phyloP scores from a whole-genome alignment of 768 basidiomycete genomes.

The Exidia glandulosa region DNA sequence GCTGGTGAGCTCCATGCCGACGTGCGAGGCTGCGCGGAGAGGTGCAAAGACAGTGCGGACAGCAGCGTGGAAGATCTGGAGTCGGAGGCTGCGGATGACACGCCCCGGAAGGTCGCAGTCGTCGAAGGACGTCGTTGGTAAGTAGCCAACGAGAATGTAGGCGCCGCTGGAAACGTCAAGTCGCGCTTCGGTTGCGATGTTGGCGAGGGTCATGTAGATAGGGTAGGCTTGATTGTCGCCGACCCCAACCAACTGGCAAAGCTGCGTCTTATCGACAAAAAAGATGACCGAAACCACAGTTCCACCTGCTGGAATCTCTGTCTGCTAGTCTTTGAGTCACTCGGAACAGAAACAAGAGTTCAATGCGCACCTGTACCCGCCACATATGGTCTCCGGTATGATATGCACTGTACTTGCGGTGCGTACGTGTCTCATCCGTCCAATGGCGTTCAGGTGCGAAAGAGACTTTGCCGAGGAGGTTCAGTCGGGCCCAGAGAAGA shows the following conservation, averaged over 20 bases:
- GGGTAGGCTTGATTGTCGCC: slow-evolving; percentile 7
- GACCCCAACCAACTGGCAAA: not conserved
- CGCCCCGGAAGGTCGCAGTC: not conserved
- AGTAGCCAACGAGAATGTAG: not conserved
- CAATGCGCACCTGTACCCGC: not conserved
- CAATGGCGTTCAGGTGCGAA: not conserved
- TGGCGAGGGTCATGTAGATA: slow-evolving; percentile 11
- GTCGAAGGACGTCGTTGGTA: not conserved
- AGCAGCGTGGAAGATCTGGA: not conserved
- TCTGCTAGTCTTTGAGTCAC: not conserved
- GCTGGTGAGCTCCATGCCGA: not conserved
- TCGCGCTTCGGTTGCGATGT: not conserved
- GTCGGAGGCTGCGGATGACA: not conserved
- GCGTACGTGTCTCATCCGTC: not conserved
- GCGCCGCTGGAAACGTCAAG: not conserved
- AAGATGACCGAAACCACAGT: not conserved
- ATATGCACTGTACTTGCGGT: not conserved
- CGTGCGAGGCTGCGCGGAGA: not conserved
- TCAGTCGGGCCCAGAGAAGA: not conserved
- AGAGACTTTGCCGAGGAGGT: not conserved
- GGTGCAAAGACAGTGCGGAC: not conserved
- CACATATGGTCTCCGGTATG: not conserved
- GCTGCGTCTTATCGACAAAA: not conserved
- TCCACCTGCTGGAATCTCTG: not conserved
- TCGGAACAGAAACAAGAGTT: not conserved